A percentile compares a stretch with the other conserved stretches of the same genome.
These are phyloP conservation scores for Diaporthe nobilis DNA, from an alignment of 2,329 filamentous ascomycete species.

Conservation along the genomic window DNA sequence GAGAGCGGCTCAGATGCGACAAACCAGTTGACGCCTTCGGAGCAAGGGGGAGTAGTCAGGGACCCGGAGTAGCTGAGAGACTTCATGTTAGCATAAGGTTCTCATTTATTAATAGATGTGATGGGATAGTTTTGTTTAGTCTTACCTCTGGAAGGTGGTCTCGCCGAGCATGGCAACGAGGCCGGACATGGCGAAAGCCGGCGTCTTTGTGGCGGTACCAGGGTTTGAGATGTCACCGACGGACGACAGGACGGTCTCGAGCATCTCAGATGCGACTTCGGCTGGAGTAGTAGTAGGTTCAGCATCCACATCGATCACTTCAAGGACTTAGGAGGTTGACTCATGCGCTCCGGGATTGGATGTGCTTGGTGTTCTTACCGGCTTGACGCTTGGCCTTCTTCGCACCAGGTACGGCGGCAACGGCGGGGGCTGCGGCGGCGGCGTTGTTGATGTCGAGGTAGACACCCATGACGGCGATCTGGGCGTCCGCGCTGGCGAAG, in stretches of 20 bases:
- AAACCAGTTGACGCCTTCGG: slow-evolving; percentile 63
- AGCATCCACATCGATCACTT: slow-evolving; percentile 45
- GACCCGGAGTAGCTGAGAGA: slow-evolving; percentile 59
- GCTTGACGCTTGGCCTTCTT: slow-evolving; percentile 42
- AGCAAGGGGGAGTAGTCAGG: slow-evolving; percentile 65
- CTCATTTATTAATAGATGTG: not conserved
- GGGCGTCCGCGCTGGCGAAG: slow-evolving; percentile 59
- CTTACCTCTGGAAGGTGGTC: slow-evolving; percentile 56
- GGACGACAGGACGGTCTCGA: slow-evolving; percentile 62
- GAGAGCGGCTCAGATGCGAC: slow-evolving; percentile 59
- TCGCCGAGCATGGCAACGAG: slow-evolving; percentile 54
- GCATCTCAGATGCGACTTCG: slow-evolving; percentile 54
- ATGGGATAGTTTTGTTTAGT: not conserved
- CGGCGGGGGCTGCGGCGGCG: slow-evolving; percentile 32
- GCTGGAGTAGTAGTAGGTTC: slow-evolving; percentile 57
- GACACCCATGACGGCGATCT: slow-evolving; percentile 60
- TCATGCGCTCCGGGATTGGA: too few relatives aligned
- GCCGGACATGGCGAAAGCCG: slow-evolving; percentile 60
- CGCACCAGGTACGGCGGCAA: slow-evolving; percentile 11
- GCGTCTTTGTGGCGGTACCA: slow-evolving; percentile 56
- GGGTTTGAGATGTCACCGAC: slow-evolving; percentile 58
- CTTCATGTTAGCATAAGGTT: slow-evolving; percentile 6
- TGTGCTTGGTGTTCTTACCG: slow-evolving; percentile 25
- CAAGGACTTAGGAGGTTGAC: slow-evolving; percentile 50
- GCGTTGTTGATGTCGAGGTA: slow-evolving; percentile 58